A percentile compares a stretch with the other conserved stretches of the same genome.
phyloP scores from a whole-genome alignment of 2,329 filamentous ascomycete genomes.

The Trichoderma brevicompactum region DNA sequence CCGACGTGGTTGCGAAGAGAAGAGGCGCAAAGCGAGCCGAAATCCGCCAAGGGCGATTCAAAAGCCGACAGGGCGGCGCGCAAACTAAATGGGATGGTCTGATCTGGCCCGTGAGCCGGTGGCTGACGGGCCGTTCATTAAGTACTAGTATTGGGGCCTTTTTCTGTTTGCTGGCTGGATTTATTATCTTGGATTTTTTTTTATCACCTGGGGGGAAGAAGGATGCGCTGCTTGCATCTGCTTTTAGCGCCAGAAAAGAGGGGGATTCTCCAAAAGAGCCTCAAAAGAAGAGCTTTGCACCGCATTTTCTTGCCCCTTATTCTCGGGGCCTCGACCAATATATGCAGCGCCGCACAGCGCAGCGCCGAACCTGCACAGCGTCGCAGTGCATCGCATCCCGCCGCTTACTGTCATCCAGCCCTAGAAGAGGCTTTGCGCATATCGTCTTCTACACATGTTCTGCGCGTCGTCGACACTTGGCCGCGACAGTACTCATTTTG shows the following conservation, averaged over 20 bases:
- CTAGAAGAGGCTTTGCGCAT: no score
- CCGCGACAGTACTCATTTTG: no score
- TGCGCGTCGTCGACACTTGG: neutral
- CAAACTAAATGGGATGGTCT: constrained; percentile 24
- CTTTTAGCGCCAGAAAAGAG: constrained; percentile 5
- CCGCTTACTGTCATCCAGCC: neutral
- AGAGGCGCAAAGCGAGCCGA: neutral
- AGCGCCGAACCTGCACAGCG: neutral
- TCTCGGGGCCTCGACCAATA: neutral
- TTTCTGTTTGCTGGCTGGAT: neutral
- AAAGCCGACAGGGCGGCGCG: constrained; percentile 6
- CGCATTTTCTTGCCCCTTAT: neutral
- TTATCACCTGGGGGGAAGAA: no score
- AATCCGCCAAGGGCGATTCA: constrained; percentile 3
- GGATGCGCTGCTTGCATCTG: neutral
- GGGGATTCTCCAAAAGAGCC: neutral
- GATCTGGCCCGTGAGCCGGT: constrained; percentile 25
- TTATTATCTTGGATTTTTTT: neutral
- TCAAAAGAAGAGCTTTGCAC: neutral
- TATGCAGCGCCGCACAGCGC: neutral
- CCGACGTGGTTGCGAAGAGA: neutral
- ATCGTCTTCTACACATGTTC: neutral
- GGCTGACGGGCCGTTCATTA: constrained; percentile 23
- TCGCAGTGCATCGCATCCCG: neutral
- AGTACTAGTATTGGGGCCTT: neutral